Evolutionary conservation across 108 stramenopile genomes (phyloP).

Genomic region (Aurantiochytrium sp.): DNA sequence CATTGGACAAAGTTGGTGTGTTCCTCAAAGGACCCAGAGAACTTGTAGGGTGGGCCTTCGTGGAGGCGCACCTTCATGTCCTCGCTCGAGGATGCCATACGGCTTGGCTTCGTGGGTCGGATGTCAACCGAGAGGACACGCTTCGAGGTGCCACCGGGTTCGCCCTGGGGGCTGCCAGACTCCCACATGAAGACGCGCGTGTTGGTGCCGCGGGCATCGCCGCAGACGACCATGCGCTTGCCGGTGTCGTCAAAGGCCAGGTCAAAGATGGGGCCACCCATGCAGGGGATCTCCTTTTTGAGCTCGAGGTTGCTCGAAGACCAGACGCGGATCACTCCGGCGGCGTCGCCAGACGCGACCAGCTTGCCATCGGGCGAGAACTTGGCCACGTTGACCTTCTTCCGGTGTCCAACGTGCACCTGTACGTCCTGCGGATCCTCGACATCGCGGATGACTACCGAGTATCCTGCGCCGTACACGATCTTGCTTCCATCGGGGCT

Average conservation of each 20-base stretch:
- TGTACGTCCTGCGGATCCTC: neutral
- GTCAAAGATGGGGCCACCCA: neutral
- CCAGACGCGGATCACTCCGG: neutral
- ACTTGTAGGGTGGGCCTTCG: neutral
- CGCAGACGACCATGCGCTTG: constrained; percentile 7
- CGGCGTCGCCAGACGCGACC: neutral
- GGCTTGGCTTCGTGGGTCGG: neutral
- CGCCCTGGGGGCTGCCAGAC: neutral
- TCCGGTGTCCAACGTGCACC: neutral
- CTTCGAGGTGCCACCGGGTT: neutral
- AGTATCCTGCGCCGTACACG: neutral
- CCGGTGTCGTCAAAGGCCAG: neutral
- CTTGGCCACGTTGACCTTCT: constrained; percentile 6
- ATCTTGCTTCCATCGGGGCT: neutral
- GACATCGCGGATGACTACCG: neutral
- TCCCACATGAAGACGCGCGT: neutral
- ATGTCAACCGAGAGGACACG: neutral
- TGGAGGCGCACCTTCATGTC: neutral
- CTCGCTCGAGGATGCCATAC: neutral
- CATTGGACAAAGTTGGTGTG: constrained; percentile 15
- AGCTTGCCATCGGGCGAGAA: neutral
- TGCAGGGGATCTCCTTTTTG: neutral
- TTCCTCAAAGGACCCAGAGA: neutral
- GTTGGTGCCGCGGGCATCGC: neutral
- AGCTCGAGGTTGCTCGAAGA: neutral